Conservation (phyloP, 2,329 filamentous ascomycete genomes). For the Fusarium falciforme region DNA sequence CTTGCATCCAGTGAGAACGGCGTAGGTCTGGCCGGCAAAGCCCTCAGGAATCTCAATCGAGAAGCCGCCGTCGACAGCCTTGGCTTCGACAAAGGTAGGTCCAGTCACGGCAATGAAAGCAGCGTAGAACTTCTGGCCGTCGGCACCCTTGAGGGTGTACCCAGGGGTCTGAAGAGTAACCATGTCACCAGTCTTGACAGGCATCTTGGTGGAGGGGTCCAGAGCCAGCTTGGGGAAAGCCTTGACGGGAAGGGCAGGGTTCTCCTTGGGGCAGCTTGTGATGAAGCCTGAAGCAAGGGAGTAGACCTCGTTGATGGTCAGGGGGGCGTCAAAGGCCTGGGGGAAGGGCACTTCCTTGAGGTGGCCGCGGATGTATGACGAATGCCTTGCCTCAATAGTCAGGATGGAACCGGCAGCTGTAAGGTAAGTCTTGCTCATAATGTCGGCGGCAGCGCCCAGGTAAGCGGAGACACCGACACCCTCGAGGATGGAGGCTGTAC, state of each 20-base stretch:
- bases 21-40: slow-evolving; percentile 54
- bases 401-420: slow-evolving; percentile 72
- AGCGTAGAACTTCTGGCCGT: slow-evolving; percentile 45
- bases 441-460: slow-evolving; percentile 70
- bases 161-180: slow-evolving; percentile 43
- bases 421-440: slow-evolving; percentile 69
- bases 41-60: slow-evolving; percentile 41
- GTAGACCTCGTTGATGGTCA: slow-evolving; percentile 69
- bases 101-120: slow-evolving; percentile 49
- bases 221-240: slow-evolving; percentile 64
- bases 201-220: slow-evolving; percentile 39
- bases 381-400: slow-evolving; percentile 71
- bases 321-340: slow-evolving; percentile 69
- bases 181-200: slow-evolving; percentile 39
- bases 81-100: slow-evolving; percentile 36
- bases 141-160: slow-evolving; percentile 40
- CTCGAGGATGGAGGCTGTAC: slow-evolving; percentile 72
- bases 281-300: slow-evolving; percentile 75
- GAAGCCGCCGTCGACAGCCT: slow-evolving; percentile 38
- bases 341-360: slow-evolving; percentile 64
- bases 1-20: slow-evolving; percentile 53
- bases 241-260: slow-evolving; percentile 68
- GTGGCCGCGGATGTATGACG: slow-evolving; percentile 66
- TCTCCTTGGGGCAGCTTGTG: slow-evolving; percentile 63
- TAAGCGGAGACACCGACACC: slow-evolving; percentile 74